A percentile compares a stretch with the other conserved stretches of the same genome.
Conservation (phyloP, 2,329 filamentous ascomycete genomes). For the Coniella lustricola region DNA sequence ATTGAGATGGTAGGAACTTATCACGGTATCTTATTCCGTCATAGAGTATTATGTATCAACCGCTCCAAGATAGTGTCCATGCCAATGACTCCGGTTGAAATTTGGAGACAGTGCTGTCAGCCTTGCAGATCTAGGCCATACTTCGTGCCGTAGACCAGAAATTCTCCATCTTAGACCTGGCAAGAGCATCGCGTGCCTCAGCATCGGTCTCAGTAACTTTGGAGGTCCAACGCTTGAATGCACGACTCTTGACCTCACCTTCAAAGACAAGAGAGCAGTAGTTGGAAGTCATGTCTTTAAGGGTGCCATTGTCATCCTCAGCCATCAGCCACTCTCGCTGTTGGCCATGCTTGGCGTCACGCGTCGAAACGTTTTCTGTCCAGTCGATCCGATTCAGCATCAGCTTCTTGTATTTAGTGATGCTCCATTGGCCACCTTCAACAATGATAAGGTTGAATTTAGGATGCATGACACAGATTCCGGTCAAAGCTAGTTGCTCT, state of each 20-base stretch:
- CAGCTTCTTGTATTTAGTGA: conserved; percentile 81
- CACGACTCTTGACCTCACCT: conserved; percentile 73
- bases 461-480: conserved; percentile 87
- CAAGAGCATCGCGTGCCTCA: conserved; percentile 74
- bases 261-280: conserved; percentile 83
- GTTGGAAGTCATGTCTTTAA: conserved; percentile 78
- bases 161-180: conserved; percentile 82
- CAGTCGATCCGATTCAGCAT: conserved; percentile 93
- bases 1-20: too few species aligned
- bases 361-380: conserved; percentile 76
- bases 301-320: conserved; percentile 67
- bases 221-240: conserved; percentile 81
- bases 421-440: conserved; percentile 79
- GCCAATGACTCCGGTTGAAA: too few species aligned
- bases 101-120: background rate
- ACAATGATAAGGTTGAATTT: conserved; percentile 84
- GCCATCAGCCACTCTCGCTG: conserved; percentile 71
- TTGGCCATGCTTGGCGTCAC: conserved; percentile 53
- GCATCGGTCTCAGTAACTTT: conserved; percentile 90
- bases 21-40: too few species aligned
- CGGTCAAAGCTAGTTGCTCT: conserved; percentile 79
- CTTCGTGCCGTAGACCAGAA: conserved; percentile 89
- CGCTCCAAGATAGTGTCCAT: too few species aligned
- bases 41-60: too few species aligned
- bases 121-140: conserved; percentile 12